phyloP scores from a whole-genome alignment of 2,329 filamentous ascomycete species.

The Penicillium brevicompactum region DNA sequence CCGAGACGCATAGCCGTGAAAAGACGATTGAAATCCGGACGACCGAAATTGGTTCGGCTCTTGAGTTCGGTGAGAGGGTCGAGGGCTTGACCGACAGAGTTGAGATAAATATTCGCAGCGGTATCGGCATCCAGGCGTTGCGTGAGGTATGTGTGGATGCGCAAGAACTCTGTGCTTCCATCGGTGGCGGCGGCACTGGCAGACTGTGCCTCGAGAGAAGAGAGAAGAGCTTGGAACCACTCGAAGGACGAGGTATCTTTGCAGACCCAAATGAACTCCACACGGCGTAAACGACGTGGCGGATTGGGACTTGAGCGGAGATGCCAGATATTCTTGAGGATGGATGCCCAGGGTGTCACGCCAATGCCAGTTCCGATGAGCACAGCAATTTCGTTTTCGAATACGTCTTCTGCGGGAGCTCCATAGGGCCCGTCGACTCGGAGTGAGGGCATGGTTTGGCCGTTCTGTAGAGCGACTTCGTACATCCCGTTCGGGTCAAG shows the following conservation, averaged over 20 bases:
- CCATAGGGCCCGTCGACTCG: slow-evolving; percentile 95
- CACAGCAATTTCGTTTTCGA: slow-evolving; percentile 82
- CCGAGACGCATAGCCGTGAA: slow-evolving; percentile 85
- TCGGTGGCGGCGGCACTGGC: slow-evolving; percentile 65
- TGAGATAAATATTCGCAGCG: slow-evolving; percentile 94
- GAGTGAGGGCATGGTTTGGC: slow-evolving; percentile 85
- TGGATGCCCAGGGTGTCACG: slow-evolving; percentile 83
- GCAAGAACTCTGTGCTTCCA: slow-evolving; percentile 73
- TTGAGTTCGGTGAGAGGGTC: slow-evolving; percentile 93
- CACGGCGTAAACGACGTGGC: slow-evolving; percentile 82
- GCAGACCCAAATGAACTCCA: slow-evolving; percentile 99
- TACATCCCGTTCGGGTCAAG: slow-evolving; percentile 96
- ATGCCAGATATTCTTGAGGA: slow-evolving; percentile 98
- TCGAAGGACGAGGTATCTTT: slow-evolving; percentile 94
- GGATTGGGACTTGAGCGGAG: slow-evolving; percentile 87
- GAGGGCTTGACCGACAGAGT: slow-evolving; percentile 82
- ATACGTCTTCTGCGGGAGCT: slow-evolving; percentile 95
- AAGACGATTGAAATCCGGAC: slow-evolving; percentile 82
- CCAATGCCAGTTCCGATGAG: slow-evolving; percentile 83
- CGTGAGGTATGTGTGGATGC: slow-evolving; percentile 97
- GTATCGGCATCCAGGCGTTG: slow-evolving; percentile 91
- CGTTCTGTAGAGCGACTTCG: slow-evolving; percentile 91
- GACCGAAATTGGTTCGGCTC: slow-evolving; percentile 88
- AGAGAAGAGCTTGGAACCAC: slow-evolving; percentile 96
- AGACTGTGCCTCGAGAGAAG: slow-evolving; percentile 86